Conservation (phyloP, 2,329 filamentous ascomycete species). For the Claviceps digitariae region DNA sequence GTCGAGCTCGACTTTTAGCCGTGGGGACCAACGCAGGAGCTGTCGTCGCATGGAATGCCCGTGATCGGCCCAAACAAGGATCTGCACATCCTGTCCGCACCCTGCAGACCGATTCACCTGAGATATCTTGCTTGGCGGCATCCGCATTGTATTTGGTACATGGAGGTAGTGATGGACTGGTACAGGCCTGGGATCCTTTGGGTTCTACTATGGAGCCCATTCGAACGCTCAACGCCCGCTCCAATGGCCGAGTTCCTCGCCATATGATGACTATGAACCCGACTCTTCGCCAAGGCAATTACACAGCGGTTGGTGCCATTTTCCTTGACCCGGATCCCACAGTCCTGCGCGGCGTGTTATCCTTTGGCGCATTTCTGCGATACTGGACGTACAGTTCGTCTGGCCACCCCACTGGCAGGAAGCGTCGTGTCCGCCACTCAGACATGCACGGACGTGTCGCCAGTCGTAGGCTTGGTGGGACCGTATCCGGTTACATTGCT, state of each 20-base stretch:
- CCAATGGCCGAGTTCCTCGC: constrained; percentile 69
- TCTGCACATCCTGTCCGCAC: constrained; percentile 58
- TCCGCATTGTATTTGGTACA: constrained; percentile 82
- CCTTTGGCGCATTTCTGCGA: constrained; percentile 73
- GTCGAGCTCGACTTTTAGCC: constrained; percentile 67
- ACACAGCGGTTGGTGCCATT: constrained; percentile 72
- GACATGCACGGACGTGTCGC: constrained; percentile 39
- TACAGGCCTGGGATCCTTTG: constrained; percentile 94
- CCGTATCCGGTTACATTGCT: constrained; percentile 68
- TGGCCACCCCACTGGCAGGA: constrained; percentile 60
- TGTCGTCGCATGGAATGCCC: constrained; percentile 77
- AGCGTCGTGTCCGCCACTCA: constrained; percentile 62
- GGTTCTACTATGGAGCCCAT: constrained; percentile 67
- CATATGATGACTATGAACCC: constrained; percentile 43
- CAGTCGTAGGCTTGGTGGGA: constrained; percentile 45
- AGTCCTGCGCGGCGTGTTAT: constrained; percentile 70
- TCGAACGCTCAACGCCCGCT: constrained; percentile 74
- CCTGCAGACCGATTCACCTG: constrained; percentile 81
- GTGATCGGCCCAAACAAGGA: constrained; percentile 36
- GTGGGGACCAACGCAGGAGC: constrained; percentile 66
- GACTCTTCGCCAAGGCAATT: constrained; percentile 55
- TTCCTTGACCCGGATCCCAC: constrained; percentile 80
- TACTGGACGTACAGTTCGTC: constrained; percentile 92
- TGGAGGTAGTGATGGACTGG: constrained; percentile 86
- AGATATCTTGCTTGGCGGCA: constrained; percentile 69